phyloP scores from a whole-genome alignment of 768 basidiomycete genomes.

The Phaeotremella fagi region DNA sequence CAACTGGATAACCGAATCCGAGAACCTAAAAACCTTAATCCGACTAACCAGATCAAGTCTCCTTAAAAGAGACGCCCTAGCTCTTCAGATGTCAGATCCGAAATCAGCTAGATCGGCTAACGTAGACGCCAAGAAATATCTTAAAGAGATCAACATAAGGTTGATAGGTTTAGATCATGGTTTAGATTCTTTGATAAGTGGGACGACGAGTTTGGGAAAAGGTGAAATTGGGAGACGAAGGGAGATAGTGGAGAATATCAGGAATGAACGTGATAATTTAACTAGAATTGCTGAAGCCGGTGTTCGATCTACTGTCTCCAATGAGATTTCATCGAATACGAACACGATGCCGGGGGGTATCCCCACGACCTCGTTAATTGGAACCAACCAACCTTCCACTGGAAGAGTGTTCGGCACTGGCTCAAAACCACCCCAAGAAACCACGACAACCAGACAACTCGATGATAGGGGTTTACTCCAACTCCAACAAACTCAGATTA shows the following conservation, averaged over 20 bases:
- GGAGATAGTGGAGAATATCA: constrained; percentile 80
- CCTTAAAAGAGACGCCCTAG: constrained; percentile 77
- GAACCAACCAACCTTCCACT: constrained; percentile 5
- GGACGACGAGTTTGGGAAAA: constrained; percentile 72
- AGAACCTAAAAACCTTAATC: constrained; percentile 67
- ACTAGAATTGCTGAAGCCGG: constrained; percentile 76
- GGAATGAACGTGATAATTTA: constrained; percentile 86
- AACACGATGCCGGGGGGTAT: constrained; percentile 15
- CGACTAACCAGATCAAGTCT: constrained; percentile 80
- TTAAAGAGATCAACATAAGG: constrained; percentile 51
- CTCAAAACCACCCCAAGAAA: constrained; percentile 60
- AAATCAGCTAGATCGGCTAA: constrained; percentile 70
- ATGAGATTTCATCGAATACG: constrained; percentile 1
- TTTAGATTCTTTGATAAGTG: too few relatives aligned
- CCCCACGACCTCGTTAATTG: neutral
- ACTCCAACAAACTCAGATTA: constrained; percentile 73
- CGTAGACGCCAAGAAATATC: constrained; percentile 65
- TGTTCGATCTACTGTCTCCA: constrained; percentile 54
- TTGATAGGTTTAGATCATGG: constrained; percentile 67
- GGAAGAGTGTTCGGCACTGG: constrained; percentile 73
- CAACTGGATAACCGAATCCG: constrained; percentile 88
- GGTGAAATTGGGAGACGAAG: constrained; percentile 87
- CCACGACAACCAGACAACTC: constrained; percentile 76
- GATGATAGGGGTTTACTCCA: constrained; percentile 75
- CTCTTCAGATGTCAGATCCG: constrained; percentile 64